phyloP scores from a whole-genome alignment of 129 eudicot species.

The Silybum marianum region DNA sequence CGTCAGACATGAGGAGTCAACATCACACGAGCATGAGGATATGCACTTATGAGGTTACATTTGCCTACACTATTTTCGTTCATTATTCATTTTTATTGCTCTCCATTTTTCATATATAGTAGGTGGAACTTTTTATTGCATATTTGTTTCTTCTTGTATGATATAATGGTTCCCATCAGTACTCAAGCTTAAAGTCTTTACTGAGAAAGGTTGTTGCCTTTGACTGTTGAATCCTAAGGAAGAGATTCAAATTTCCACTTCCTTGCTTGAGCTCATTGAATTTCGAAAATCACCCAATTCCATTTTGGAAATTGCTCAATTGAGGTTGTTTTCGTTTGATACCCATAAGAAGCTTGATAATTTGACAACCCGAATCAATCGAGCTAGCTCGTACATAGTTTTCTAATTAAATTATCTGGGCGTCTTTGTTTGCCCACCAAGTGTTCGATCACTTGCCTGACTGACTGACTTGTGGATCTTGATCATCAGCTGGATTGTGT shows the following conservation, averaged over 20 bases:
- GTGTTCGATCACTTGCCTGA: conserved; percentile 22
- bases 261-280: background rate
- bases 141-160: background rate
- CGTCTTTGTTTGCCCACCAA: conserved; percentile 14
- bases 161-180: background rate
- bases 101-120: background rate
- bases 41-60: conserved; percentile 20
- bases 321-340: background rate
- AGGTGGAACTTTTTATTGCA: background rate
- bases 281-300: background rate
- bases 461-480: background rate
- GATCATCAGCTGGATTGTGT: conserved; percentile 6
- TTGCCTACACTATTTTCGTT: background rate
- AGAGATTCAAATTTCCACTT: conserved; percentile 3
- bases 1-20: background rate
- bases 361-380: background rate
- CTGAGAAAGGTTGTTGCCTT: background rate
- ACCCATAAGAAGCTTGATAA: background rate
- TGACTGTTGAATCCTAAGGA: background rate
- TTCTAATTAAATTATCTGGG: background rate
- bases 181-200: background rate
- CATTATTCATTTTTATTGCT: background rate
- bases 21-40: conserved; percentile 11
- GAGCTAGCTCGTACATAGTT: background rate
- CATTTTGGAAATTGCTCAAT: background rate